Base-by-base conservation (phyloP, 2,329 filamentous ascomycete genomes). In the Penicillium sp. region DNA sequence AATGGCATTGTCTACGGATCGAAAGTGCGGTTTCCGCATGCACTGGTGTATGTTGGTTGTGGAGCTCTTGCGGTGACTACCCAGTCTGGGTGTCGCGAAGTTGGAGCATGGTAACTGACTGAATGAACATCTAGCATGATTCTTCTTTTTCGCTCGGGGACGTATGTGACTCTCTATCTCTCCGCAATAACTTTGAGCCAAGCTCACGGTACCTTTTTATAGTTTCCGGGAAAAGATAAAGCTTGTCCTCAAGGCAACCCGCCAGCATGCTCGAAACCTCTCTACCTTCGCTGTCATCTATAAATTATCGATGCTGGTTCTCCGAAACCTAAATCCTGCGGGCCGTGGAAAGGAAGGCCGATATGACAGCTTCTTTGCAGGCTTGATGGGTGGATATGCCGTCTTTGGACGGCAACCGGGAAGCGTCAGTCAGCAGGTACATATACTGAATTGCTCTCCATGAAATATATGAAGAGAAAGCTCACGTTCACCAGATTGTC, bases 1-100 rank as follows among this genome's bases (percentile, higher is more conserved):
- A 98, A 96, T 79, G 92, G 92, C 64, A 82, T 89, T 50, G 87
- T 98, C 47, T 98, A 98, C 69, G 92, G 92, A 44, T 80, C 85
- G 56, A 96, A 96, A 77, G 87, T 98, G 66, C 89, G 92, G 48
- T 96, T 98, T 70, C 92, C 92, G 49, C 92, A 98, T 70, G 92
- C 92, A 44, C 76, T 98, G 52, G 92, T 98, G 76, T 80, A 72
- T 47, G 70, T 50, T 32, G 13, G 13, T 27, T 6, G 33, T 34
- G 28, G 32, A 28, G 39, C 14, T 39, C 18, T 26, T 26, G n/a
- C 26, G 13, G n/a, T n/a, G n/a, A n/a, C n/a, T n/a, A n/a, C n/a
- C n/a, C n/a, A n/a, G n/a, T n/a, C n/a, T n/a, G n/a, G n/a, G n/a
- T n/a, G n/a, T n/a, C n/a, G n/a, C n/a, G n/a, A n/a, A n/a, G n/a